Evolutionary conservation across 768 basidiomycete species (phyloP), one percentile per base, ranked within the genome.

Genomic region (Leucocoprinus sp.): DNA sequence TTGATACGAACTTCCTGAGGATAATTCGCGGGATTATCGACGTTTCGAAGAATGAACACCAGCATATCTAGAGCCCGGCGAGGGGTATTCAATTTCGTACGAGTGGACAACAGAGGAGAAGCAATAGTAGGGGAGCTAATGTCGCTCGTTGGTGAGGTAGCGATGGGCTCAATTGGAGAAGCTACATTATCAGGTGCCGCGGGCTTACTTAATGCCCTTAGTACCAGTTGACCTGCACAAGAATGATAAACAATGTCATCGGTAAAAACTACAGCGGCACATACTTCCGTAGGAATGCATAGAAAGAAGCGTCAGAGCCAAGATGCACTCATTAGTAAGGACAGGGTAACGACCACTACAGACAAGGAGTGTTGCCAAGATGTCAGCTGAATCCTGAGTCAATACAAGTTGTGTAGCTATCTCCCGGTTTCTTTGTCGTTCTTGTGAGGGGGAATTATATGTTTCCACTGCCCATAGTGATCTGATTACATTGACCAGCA

Each of bases 251-350:
- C 19, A 4, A 19, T 12, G 33, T 9, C 14, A 9, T 47, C 17
- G 31, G 22, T 42, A 3, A 4, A 5, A 41, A n/a, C 50, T 36
- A 15, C 14, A 4, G 4, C 22, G 23, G n/a, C 37, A 62, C 78
- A 51, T 61, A 86, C 90, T 80, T 50, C 84, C 87, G 37, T 68
- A 62, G 21, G 68, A 68, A 31, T 79, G 74, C 8, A 80, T 80
- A 43, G 80, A 80, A 48, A 97, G 62, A 40, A 97, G 60, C 33
- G 82, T 87, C 49, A 95, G 63, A 3, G 88, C 87, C 34, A 96
- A 77, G 17, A 93, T 70, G 2, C 84, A 88, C 61, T 98, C 95
- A 54, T 92, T 95, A 43, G 96, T 75, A 24, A 98, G 70, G 31
- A 91, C 69, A 1, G 88, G 84, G 58, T 90, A 91, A 58, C 81